Evolutionary conservation across 371 early-diverging fungal genomes (phyloP).

Genomic region (Lichtheimia ramosa): DNA sequence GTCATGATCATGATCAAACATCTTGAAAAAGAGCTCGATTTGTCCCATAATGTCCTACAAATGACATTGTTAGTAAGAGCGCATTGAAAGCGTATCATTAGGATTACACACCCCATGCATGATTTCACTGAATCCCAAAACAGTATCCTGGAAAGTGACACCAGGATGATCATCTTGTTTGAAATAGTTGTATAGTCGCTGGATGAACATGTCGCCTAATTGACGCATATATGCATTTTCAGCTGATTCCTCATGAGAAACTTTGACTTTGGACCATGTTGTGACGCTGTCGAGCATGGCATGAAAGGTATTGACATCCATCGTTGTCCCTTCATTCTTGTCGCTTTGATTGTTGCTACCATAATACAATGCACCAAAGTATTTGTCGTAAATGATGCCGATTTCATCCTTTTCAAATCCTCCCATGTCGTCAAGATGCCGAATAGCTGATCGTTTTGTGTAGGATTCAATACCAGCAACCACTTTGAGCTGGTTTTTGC

Average conservation of each 20-base stretch:
- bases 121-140: slow-evolving; percentile 75
- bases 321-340: slow-evolving; percentile 19
- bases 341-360: slow-evolving; percentile 33
- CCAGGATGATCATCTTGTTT: slow-evolving; percentile 52
- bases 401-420: slow-evolving; percentile 86
- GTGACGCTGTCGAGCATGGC: slow-evolving; percentile 30
- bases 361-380: slow-evolving; percentile 82
- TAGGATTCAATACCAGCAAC: slow-evolving; percentile 94
- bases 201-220: slow-evolving; percentile 36
- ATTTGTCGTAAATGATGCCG: slow-evolving; percentile 86
- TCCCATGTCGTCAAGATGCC: slow-evolving; percentile 73
- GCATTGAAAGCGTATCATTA: too few relatives aligned
- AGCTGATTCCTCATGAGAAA: slow-evolving; percentile 10
- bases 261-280: slow-evolving; percentile 23
- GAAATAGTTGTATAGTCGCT: slow-evolving; percentile 54
- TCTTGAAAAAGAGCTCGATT: slow-evolving; percentile 77
- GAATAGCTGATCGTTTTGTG: slow-evolving; percentile 85
- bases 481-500: slow-evolving; percentile 89
- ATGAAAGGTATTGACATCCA: slow-evolving; percentile 67
- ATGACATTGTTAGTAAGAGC: not conserved
- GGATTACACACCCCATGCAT: slow-evolving; percentile 57
- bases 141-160: slow-evolving; percentile 75
- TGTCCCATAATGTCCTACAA: slow-evolving; percentile 71
- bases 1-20: slow-evolving; percentile 76
- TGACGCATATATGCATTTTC: slow-evolving; percentile 9